Conservation (phyloP, 2,329 filamentous ascomycete species). For the Aspergillus chevalieri region DNA sequence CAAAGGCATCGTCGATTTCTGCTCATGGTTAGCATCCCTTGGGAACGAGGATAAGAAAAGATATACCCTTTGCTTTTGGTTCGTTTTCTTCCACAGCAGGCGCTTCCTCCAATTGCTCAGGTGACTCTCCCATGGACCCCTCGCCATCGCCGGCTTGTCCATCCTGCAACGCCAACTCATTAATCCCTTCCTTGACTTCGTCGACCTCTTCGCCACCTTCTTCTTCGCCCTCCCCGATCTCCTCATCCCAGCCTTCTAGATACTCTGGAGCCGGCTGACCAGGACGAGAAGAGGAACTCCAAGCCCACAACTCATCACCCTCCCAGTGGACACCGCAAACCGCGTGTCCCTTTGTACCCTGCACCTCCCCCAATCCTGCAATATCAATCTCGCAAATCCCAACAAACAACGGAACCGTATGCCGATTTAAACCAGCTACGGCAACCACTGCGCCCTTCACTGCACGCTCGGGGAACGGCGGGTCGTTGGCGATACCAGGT, state of each 20-base stretch:
- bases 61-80: conserved; percentile 52
- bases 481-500: conserved; percentile 58
- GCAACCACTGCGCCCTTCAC: conserved; percentile 58
- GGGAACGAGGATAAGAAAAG: not conserved
- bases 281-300: conserved; percentile 50
- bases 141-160: conserved; percentile 7
- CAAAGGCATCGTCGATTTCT: conserved; percentile 63
- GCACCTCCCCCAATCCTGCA: conserved; percentile 47
- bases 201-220: conserved; percentile 33
- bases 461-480: conserved; percentile 56
- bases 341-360: conserved; percentile 58
- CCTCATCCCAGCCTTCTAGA: conserved; percentile 47
- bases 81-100: conserved; percentile 42
- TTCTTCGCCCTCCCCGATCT: conserved; percentile 21
- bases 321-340: conserved; percentile 62
- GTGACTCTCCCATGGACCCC: conserved; percentile 8
- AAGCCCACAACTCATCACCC: conserved; percentile 64
- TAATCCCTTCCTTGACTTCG: conserved; percentile 39
- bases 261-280: conserved; percentile 49
- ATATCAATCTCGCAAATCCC: conserved; percentile 62
- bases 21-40: conserved; percentile 9
- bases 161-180: conserved; percentile 32
- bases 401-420: conserved; percentile 58
- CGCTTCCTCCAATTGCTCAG: conserved; percentile 26
- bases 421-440: conserved; percentile 53